Evolutionary conservation across 78 protist species (phyloP), one percentile per base, ranked within the genome.

Genomic region (Reticulomyxa filosa): DNA sequence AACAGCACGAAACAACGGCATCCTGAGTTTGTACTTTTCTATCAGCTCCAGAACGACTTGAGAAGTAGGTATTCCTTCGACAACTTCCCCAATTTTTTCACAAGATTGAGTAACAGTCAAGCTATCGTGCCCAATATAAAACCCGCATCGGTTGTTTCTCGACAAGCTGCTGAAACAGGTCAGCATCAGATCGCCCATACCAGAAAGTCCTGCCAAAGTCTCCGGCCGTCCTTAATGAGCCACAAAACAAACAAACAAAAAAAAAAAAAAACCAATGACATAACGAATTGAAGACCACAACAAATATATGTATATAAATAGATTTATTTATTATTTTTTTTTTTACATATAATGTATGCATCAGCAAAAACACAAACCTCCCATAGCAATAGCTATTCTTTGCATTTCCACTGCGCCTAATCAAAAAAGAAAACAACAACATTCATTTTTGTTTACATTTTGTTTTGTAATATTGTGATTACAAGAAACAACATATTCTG

Each of bases 171-270:
- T 35, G 20, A 62, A 48, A 30, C 79, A 62, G 25, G 79, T 75
- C 57, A 69, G 72, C 76, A 75, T 69, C 48, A 75, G 38, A 23
- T 75, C 79, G 22, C 79, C 79, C 2, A 75, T 57, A 59, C 74
- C 73, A 2, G 69, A 26, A 4, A 75, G 62, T 4, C 75, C 76
- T 22, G 62, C 52, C 37, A 75, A 56, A 4, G 79, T 75, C 56
- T 38, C 34, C 23, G 37, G 55, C 11, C 36, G 10, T 17, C n/a
- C n/a, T n/a, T n/a, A n/a, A n/a, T n/a, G n/a, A n/a, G n/a, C n/a
- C n/a, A n/a, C n/a, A n/a, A n/a, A n/a, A n/a, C n/a, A n/a, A n/a
- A n/a, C n/a, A n/a, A n/a, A n/a, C n/a, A n/a, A n/a, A n/a, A n/a
- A n/a, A n/a, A n/a, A n/a, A n/a, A n/a, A n/a, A n/a, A n/a, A n/a